phyloP scores from a whole-genome alignment of 805 yeast genomes.

The Saccharomycopsis schoenii region DNA sequence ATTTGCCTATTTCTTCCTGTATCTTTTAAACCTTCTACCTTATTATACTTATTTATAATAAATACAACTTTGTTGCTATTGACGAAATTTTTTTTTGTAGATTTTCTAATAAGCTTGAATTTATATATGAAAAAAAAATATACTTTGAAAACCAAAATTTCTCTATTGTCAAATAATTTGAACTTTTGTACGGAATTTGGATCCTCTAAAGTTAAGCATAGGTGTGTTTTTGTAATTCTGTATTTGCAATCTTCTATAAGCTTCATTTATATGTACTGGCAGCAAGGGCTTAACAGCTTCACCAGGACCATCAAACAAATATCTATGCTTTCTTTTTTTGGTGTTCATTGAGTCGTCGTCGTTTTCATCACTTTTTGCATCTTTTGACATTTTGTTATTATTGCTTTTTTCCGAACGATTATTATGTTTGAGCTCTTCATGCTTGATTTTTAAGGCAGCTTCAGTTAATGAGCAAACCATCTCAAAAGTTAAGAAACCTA shows the following conservation, averaged over 20 bases:
- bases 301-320: conserved; percentile 81
- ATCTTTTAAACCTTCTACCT: conserved; percentile 54
- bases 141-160: not conserved
- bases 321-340: conserved; percentile 37
- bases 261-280: conserved; percentile 78
- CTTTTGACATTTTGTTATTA: not conserved
- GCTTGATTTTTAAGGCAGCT: conserved; percentile 74
- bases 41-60: not conserved
- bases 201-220: conserved; percentile 53
- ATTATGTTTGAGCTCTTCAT: conserved; percentile 46
- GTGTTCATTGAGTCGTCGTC: conserved; percentile 18
- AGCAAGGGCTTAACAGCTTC: conserved; percentile 68
- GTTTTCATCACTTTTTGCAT: not conserved
- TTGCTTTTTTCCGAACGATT: not conserved
- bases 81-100: not conserved
- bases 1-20: conserved; percentile 62
- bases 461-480: conserved; percentile 93
- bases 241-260: conserved; percentile 70
- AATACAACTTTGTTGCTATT: not conserved
- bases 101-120: not conserved
- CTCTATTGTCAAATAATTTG: conserved; percentile 11
- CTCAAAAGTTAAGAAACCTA: conserved; percentile 93
- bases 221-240: conserved; percentile 38
- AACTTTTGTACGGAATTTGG: conserved; percentile 23
- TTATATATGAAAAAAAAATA: not conserved